phyloP scores from a whole-genome alignment of 495 filamentous ascomycete species.

The Jackrogersella minutella region DNA sequence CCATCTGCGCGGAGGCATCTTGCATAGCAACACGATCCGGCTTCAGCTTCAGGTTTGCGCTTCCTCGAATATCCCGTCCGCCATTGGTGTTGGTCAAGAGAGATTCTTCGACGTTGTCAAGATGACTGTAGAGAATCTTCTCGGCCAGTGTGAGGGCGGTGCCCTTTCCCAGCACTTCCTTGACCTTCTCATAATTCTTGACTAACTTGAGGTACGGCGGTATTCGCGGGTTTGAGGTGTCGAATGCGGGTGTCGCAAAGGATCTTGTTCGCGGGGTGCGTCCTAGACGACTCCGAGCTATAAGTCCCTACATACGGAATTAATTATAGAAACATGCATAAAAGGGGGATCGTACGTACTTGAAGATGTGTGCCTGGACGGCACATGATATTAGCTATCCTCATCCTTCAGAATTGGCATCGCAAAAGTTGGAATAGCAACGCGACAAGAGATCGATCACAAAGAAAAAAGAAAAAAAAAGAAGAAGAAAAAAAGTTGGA shows the following conservation, averaged over 20 bases:
- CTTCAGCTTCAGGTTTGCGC: constrained; percentile 95
- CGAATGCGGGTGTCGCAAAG: constrained; percentile 44
- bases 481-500: constrained; percentile 25
- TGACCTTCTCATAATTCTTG: constrained; percentile 65
- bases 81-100: constrained; percentile 80
- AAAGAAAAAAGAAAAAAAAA: constrained; percentile 17
- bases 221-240: constrained; percentile 45
- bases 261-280: constrained; percentile 38
- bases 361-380: constrained; percentile 41
- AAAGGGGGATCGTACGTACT: constrained; percentile 19
- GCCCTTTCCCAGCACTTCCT: constrained; percentile 70
- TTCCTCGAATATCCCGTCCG: constrained; percentile 81
- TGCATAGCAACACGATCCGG: constrained; percentile 99
- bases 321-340: background rate
- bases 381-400: constrained; percentile 41
- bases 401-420: constrained; percentile 41
- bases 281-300: constrained; percentile 33
- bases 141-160: constrained; percentile 87
- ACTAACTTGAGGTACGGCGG: constrained; percentile 57
- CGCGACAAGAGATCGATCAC: constrained; percentile 2
- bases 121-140: constrained; percentile 97
- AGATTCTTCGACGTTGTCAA: constrained; percentile 85
- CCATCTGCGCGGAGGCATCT: constrained; percentile 98
- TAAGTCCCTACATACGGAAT: constrained; percentile 27
- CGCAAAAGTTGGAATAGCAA: constrained; percentile 22